phyloP scores from a whole-genome alignment of 352 stramenopile genomes.

The Globisporangium nagaii region DNA sequence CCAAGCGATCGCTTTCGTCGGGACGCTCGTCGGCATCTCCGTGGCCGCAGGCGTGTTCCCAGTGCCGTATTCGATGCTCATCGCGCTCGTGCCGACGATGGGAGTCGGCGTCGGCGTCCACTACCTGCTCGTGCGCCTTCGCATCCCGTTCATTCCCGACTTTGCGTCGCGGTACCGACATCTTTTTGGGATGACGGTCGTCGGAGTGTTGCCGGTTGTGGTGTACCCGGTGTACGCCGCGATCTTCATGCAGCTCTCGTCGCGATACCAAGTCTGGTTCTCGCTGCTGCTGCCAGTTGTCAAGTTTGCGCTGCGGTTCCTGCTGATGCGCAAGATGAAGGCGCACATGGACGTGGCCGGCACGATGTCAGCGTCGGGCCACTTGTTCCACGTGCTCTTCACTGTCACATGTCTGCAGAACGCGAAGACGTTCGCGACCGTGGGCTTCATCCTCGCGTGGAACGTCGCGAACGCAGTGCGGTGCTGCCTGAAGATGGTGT shows the following conservation, averaged over 20 bases:
- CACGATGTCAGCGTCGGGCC: conserved; percentile 8
- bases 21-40: conserved; percentile 12
- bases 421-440: conserved; percentile 22
- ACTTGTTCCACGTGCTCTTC: conserved; percentile 36
- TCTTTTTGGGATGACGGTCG: conserved; percentile 1
- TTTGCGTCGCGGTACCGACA: neutral
- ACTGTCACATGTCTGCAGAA: conserved; percentile 29
- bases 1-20: conserved; percentile 15
- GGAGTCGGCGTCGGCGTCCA: conserved; percentile 10
- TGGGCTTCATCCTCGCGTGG: conserved; percentile 17
- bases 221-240: conserved; percentile 25
- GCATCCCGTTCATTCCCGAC: neutral
- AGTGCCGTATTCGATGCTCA: conserved; percentile 21
- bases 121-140: conserved; percentile 1
- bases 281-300: conserved; percentile 26
- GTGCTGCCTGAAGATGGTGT: neutral
- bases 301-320: conserved; percentile 17
- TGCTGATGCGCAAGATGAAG: conserved; percentile 14
- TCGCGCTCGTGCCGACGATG: conserved; percentile 9
- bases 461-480: conserved; percentile 1
- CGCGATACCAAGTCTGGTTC: conserved; percentile 18
- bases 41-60: conserved; percentile 18
- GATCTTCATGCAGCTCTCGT: conserved; percentile 19
- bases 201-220: conserved; percentile 16
- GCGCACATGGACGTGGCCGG: conserved; percentile 20